Base-by-base conservation (phyloP, 2,329 filamentous ascomycete genomes). In the Paecilomyces niveus region DNA sequence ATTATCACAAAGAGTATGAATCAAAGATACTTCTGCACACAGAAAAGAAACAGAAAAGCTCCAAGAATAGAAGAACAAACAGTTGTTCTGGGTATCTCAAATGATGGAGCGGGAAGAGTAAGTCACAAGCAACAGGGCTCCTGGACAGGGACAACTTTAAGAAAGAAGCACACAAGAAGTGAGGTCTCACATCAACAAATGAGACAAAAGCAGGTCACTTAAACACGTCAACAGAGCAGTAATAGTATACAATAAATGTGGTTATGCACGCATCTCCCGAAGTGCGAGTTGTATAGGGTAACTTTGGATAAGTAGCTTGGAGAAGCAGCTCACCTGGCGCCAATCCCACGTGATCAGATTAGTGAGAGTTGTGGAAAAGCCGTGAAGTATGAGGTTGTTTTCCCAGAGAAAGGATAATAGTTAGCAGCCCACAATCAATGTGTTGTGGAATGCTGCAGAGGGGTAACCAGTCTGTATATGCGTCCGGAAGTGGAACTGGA, bases 271-370 rank as follows among this genome's bases (percentile, higher is more conserved):
- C 59, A 60, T 57, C 55, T 61, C 35, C 31, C 54, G 53, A 55
- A 59, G 58, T 55, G 58, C 58, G 54, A 45, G 35, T 56, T 63
- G 59, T 58, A 56, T 55, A 57, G 59, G 62, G 64, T 59, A 60
- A 32, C 52, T 56, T 58, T 64, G 61, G 61, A 59, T 66, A 62
- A 55, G 64, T 62, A 63, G 63, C 64, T 62, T 60, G 59, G 62
- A 61, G 56, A 58, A 53, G 63, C 60, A 61, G 64, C 63, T 63
- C 58, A 66, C 57, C 57, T 60, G 59, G 58, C 59, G 56, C 56
- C 57, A 53, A 53, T 51, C 10, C 33, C 65, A 67, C 65, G 65
- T 67, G 65, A 67, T 61, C 53, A 39, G 26, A 21, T 45, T n/a
- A 18, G 35, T 45, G 35, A 45, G 35, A 45, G 15, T n/a, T 45